Percentiles rank a stretch among this genome's conserved stretches.
Conservation (phyloP, 75 land plant genomes). For the Isoetes taiwanensis region DNA sequence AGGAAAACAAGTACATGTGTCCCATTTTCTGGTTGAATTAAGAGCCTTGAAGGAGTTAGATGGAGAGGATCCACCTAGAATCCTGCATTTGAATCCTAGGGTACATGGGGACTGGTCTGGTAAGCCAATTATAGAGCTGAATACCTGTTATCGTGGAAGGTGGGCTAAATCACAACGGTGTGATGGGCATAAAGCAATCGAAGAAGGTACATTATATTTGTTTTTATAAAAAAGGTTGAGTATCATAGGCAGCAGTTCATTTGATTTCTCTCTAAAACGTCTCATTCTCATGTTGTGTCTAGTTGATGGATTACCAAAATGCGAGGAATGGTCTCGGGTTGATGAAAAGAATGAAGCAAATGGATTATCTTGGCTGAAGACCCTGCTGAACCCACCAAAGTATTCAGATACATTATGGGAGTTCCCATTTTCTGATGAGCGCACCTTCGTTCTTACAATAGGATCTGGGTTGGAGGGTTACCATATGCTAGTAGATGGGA, state of each 20-base stretch:
- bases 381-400: too few species aligned
- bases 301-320: conserved; percentile 70
- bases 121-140: conserved; percentile 78
- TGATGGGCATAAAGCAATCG: conserved; percentile 49
- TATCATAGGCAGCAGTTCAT: too few species aligned
- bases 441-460: background rate
- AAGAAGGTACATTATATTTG: conserved; percentile 44
- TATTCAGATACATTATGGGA: too few species aligned
- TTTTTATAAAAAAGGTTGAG: too few species aligned
- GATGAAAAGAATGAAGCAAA: conserved; percentile 31
- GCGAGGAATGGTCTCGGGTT: conserved; percentile 73
- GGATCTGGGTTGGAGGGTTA: background rate
- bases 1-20: too few species aligned
- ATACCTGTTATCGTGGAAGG: conserved; percentile 80
- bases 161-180: conserved; percentile 72
- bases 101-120: conserved; percentile 88
- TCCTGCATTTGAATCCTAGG: conserved; percentile 84
- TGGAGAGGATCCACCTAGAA: conserved; percentile 77
- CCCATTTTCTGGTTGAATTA: conserved; percentile 80
- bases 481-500: background rate
- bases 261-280: too few species aligned
- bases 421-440: background rate
- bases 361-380: conserved; percentile 45
- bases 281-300: background rate
- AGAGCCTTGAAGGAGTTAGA: conserved; percentile 67